phyloP scores from a whole-genome alignment of 2,329 filamentous ascomycete genomes.

The Colletotrichum tropicicola region DNA sequence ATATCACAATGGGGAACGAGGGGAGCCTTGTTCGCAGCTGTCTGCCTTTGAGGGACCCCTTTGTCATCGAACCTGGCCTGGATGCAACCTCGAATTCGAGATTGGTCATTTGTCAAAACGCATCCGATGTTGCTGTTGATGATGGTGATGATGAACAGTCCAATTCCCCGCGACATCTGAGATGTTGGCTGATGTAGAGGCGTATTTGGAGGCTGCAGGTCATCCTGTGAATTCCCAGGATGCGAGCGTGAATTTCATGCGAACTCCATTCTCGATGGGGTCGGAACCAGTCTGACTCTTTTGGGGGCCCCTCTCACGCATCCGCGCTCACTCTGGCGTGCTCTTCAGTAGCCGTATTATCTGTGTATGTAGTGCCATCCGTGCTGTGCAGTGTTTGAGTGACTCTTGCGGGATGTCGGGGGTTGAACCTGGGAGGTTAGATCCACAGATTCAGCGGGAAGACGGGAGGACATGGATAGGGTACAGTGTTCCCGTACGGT shows the following conservation, averaged over 20 bases:
- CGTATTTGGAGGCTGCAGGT: not conserved
- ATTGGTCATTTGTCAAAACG: not conserved
- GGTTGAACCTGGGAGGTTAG: conserved; percentile 14
- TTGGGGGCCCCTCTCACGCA: not conserved
- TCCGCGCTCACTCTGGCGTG: not conserved
- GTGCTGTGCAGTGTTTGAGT: conserved; percentile 9
- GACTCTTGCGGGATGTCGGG: conserved; percentile 1
- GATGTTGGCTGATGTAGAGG: not conserved
- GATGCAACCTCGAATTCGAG: conserved; percentile 14
- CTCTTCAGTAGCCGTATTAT: conserved; percentile 3
- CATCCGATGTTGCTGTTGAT: conserved; percentile 2
- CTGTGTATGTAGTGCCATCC: conserved; percentile 8
- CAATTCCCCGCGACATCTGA: not conserved
- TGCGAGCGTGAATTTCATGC: conserved; percentile 23
- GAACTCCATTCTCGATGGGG: not conserved
- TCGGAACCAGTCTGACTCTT: not conserved
- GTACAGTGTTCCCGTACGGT: conserved; percentile 29
- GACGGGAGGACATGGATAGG: conserved; percentile 27
- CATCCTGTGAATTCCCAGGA: not conserved
- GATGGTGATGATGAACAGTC: not conserved
- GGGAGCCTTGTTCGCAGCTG: not conserved
- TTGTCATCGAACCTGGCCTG: conserved; percentile 4
- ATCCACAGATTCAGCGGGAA: conserved; percentile 28
- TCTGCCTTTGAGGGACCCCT: not conserved
- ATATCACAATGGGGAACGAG: conserved; percentile 15